phyloP scores from a whole-genome alignment of 2,329 filamentous ascomycete species.

The Xylariaceae sp. region DNA sequence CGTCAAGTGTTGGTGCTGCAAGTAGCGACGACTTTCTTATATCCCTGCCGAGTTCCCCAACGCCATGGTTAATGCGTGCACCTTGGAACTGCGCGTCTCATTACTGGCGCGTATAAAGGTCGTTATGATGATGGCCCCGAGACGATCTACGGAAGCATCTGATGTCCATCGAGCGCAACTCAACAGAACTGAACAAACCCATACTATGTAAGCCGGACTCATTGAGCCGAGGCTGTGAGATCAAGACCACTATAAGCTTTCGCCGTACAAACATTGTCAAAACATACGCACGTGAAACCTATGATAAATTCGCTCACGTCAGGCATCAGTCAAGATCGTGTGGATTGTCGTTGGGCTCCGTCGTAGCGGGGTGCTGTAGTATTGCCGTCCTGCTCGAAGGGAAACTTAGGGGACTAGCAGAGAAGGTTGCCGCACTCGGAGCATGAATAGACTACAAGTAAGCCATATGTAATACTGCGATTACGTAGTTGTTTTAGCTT shows the following conservation, averaged over 20 bases:
- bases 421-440: background rate
- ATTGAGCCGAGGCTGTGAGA: background rate
- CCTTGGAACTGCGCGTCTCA: background rate
- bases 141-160: background rate
- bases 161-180: background rate
- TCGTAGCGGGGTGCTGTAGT: constrained; percentile 19
- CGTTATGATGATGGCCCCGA: background rate
- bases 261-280: constrained; percentile 9
- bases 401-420: background rate
- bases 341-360: constrained; percentile 23
- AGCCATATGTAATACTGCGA: background rate
- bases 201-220: background rate
- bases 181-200: background rate
- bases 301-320: constrained; percentile 18
- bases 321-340: constrained; percentile 21
- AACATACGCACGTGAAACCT: constrained; percentile 5
- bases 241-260: constrained; percentile 1
- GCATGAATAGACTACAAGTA: background rate
- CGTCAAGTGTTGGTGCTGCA: constrained; percentile 8
- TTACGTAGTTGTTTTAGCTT: background rate
- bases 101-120: background rate
- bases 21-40: constrained; percentile 7
- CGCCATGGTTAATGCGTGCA: background rate
- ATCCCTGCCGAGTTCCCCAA: constrained; percentile 12
- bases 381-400: constrained; percentile 5